These are phyloP conservation scores for Cryphonectria carpinicola DNA, from an alignment of 2,329 filamentous ascomycete genomes.

Conservation along the genomic window DNA sequence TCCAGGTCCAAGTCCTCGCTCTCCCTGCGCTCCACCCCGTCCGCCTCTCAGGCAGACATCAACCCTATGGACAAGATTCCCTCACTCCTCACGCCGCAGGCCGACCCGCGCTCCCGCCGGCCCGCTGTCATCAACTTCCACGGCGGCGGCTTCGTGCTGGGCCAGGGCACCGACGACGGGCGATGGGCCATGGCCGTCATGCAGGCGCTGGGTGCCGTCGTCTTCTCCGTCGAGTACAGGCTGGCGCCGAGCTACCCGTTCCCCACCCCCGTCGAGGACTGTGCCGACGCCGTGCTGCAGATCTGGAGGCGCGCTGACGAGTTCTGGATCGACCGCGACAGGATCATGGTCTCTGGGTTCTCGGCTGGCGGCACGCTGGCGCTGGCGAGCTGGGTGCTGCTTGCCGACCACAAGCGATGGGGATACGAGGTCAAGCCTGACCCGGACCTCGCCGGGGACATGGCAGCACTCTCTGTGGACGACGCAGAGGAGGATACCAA, in stretches of 20 bases:
- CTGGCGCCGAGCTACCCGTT: slow-evolving; percentile 68
- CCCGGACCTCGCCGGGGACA: slow-evolving; percentile 39
- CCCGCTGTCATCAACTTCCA: slow-evolving; percentile 69
- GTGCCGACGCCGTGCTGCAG: slow-evolving; percentile 66
- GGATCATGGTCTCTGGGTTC: slow-evolving; percentile 65
- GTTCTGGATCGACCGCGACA: slow-evolving; percentile 59
- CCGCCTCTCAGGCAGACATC: slow-evolving; percentile 8
- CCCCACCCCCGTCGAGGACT: slow-evolving; percentile 67
- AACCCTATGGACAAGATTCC: slow-evolving; percentile 27
- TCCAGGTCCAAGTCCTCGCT: slow-evolving; percentile 1
- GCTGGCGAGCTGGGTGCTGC: slow-evolving; percentile 46
- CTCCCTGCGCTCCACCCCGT: slow-evolving; percentile 21
- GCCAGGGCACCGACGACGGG: slow-evolving; percentile 65
- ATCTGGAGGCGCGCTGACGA: slow-evolving; percentile 59
- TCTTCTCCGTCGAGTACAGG: slow-evolving; percentile 70
- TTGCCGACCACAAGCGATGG: slow-evolving; percentile 37
- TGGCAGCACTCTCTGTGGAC: slow-evolving; percentile 32
- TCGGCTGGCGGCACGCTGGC: slow-evolving; percentile 64
- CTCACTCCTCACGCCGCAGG: slow-evolving; percentile 20
- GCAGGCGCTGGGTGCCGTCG: slow-evolving; percentile 56
- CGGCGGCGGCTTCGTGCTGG: slow-evolving; percentile 69
- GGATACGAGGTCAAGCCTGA: slow-evolving; percentile 45
- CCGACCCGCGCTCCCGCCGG: slow-evolving; percentile 36
- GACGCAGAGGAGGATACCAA: slow-evolving; percentile 32
- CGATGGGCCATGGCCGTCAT: slow-evolving; percentile 61